A percentile compares a stretch with the other conserved stretches of the same genome.
Evolutionary conservation across 2,329 filamentous ascomycete species (phyloP).

Genomic region (Neofusicoccum kwambonambiense): DNA sequence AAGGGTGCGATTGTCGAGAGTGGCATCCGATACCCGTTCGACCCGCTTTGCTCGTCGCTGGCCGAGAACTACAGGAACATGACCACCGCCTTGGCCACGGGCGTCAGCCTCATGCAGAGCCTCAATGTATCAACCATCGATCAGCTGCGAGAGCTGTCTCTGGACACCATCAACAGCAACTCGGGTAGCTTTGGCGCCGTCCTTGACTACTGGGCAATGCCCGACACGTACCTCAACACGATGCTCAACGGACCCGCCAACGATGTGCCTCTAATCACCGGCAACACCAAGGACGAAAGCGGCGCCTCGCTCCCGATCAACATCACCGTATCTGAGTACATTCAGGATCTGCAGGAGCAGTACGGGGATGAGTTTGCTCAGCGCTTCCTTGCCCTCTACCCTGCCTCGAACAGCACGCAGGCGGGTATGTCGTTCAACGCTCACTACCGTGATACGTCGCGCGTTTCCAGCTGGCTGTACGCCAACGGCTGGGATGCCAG

Average conservation of each 20-base stretch:
- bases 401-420: slow-evolving; percentile 33
- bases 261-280: slow-evolving; percentile 60
- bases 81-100: slow-evolving; percentile 29
- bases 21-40: slow-evolving; percentile 34
- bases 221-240: slow-evolving; percentile 23
- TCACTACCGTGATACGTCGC: slow-evolving; percentile 29
- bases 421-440: slow-evolving; percentile 30
- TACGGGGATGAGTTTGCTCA: slow-evolving; percentile 26
- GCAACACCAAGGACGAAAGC: slow-evolving; percentile 64
- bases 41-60: slow-evolving; percentile 23
- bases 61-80: slow-evolving; percentile 2
- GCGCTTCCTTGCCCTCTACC: slow-evolving; percentile 29
- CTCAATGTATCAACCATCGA: slow-evolving; percentile 29
- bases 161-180: background rate
- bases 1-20: slow-evolving; percentile 41
- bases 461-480: slow-evolving; percentile 28
- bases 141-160: background rate
- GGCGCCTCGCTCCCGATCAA: slow-evolving; percentile 56
- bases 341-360: slow-evolving; percentile 34
- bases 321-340: slow-evolving; percentile 51
- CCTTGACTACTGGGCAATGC: slow-evolving; percentile 28
- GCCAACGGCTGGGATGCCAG: slow-evolving; percentile 23
- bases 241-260: slow-evolving; percentile 29
- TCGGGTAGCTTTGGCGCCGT: background rate
- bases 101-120: slow-evolving; percentile 21